These are phyloP conservation scores for Mycena albidolilacea DNA, from an alignment of 768 basidiomycete species.

Conservation along the genomic window DNA sequence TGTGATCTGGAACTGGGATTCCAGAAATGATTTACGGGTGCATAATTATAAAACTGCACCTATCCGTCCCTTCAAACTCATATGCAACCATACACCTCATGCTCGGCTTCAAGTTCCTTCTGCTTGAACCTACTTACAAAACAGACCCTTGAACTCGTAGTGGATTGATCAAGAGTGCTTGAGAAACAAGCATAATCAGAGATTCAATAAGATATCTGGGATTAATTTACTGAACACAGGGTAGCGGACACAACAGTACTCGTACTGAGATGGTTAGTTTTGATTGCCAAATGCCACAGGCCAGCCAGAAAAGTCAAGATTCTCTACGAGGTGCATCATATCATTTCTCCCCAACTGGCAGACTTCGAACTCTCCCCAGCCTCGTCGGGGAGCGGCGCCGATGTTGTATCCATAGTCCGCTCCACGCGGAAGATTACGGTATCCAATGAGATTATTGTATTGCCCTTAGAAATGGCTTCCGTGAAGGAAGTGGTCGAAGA, in stretches of 20 bases:
- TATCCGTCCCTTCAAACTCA: too few species aligned
- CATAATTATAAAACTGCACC: too few species aligned
- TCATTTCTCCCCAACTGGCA: constrained; percentile 15
- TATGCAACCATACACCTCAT: too few species aligned
- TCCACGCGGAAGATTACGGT: constrained; percentile 16
- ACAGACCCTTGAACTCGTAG: too few species aligned
- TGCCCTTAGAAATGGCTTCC: constrained; percentile 15
- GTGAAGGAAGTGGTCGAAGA: constrained; percentile 20
- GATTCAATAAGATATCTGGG: neutral
- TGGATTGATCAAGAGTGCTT: too few species aligned
- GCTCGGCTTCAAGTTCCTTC: too few species aligned
- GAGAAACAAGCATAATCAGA: constrained; percentile 4
- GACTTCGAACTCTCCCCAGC: constrained; percentile 18
- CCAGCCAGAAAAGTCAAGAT: neutral
- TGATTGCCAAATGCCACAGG: constrained; percentile 13
- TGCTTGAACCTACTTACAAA: too few species aligned
- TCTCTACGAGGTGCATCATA: constrained; percentile 12
- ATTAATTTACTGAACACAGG: constrained; percentile 20
- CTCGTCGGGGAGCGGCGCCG: constrained; percentile 12
- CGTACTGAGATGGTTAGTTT: constrained; percentile 9
- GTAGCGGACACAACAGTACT: constrained; percentile 15
- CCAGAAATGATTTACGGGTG: too few species aligned
- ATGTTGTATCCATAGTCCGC: constrained; percentile 16
- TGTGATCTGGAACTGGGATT: too few species aligned
- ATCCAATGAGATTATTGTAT: constrained; percentile 18